Evolutionary conservation across 73 alveolate genomes (phyloP).

Genomic region (Halteria grandinella): DNA sequence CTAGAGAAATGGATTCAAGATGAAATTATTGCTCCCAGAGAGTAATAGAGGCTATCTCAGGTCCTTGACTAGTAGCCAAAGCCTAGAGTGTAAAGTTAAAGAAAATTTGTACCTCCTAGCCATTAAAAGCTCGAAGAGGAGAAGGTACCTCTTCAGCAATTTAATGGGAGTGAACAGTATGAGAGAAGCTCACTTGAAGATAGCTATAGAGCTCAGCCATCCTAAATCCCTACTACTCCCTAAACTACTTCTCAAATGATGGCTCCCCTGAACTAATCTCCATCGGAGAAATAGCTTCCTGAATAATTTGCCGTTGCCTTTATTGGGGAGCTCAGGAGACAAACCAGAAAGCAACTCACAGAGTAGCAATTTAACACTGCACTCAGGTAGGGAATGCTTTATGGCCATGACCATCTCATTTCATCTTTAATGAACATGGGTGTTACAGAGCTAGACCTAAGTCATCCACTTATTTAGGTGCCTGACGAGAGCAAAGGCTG

Average conservation of each 20-base stretch:
- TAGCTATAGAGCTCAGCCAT: too few relatives aligned
- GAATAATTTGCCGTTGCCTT: neutral
- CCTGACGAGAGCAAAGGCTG: neutral
- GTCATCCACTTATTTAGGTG: neutral
- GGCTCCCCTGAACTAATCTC: too few relatives aligned
- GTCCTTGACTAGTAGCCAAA: too few relatives aligned
- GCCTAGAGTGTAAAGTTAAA: too few relatives aligned
- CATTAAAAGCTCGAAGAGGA: neutral
- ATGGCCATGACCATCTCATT: constrained; percentile 10
- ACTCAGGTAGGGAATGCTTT: neutral
- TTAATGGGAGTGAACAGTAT: too few relatives aligned
- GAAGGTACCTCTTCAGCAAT: neutral
- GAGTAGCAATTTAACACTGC: neutral
- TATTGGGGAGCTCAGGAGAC: constrained; percentile 2
- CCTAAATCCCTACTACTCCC: too few relatives aligned
- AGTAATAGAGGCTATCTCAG: too few relatives aligned
- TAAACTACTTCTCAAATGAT: too few relatives aligned
- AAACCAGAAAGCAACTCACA: neutral
- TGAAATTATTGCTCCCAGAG: too few relatives aligned
- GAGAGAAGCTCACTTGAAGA: too few relatives aligned
- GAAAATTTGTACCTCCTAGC: too few relatives aligned
- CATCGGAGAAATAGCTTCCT: too few relatives aligned
- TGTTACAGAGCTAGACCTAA: constrained; percentile 1
- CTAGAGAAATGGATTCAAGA: constrained; percentile 38
- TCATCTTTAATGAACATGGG: neutral